Evolutionary conservation across 768 basidiomycete genomes (phyloP), one percentile per base, ranked within the genome.

Genomic region (Hortiboletus flavorubellus): DNA sequence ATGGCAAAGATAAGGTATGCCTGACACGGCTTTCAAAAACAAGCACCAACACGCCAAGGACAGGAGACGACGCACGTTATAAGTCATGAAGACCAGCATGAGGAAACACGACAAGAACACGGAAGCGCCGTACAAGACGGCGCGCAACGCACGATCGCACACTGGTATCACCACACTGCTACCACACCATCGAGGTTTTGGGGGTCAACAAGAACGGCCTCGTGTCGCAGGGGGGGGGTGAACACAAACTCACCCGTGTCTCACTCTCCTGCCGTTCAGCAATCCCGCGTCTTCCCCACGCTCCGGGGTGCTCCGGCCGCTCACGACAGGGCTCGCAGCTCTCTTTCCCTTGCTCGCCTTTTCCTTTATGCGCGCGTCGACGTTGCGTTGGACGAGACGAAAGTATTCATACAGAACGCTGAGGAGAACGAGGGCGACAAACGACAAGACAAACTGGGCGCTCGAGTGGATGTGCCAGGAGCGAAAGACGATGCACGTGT

Each of bases 71-170:
- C 89, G 65, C 55, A 93, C 91, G 61, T 97, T 97, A 74, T 95
- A 97, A 5, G 93, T 96, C 93, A 97, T 96, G 72, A 93, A 94
- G 39, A 96, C 85, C 54, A 97, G 76, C 93, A 97, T 97, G 67
- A 93, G 82, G 81, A 92, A 91, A 78, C 89, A 90, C 35, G 90
- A 90, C 55, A 93, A 70, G 69, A 87, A 86, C 21, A 93, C 83
- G 3, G 83, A 83, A 5, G 77, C 71, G n/a, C 86, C 91, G 63
- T 95, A 96, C 37, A 92, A 67, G 2, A 68, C 61, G 7, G 91
- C 87, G 26, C 91, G 79, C 42, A 85, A 62, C n/a, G 77, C 56
- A 23, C 87, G 83, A 39, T 77, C 72, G 8, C 73, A 50, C 38
- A 4, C 39, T 0, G 65, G 64, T 3, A 64, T 26, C 29, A 2